phyloP scores from a whole-genome alignment of 2,329 filamentous ascomycete genomes.

The Colletotrichum higginsianum region DNA sequence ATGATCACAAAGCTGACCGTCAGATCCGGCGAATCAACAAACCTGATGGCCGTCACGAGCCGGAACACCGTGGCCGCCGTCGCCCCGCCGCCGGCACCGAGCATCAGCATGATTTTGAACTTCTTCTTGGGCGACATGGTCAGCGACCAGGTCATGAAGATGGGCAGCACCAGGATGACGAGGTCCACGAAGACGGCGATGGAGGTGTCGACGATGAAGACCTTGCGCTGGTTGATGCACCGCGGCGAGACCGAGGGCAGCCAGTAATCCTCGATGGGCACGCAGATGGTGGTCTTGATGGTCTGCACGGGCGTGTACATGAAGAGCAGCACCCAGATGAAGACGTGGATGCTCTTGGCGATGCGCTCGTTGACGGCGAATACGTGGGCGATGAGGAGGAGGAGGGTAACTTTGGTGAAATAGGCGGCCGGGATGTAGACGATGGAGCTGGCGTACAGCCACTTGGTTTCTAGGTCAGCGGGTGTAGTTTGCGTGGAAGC shows the following conservation, averaged over 20 bases:
- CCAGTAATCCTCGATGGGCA: slow-evolving; percentile 46
- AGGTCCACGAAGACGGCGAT: slow-evolving; percentile 51
- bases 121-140: slow-evolving; percentile 47
- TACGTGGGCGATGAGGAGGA: slow-evolving; percentile 50
- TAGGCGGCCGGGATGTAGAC: slow-evolving; percentile 48
- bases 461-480: slow-evolving; percentile 33
- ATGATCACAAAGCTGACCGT: slow-evolving; percentile 44
- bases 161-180: slow-evolving; percentile 52
- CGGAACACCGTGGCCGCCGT: slow-evolving; percentile 47
- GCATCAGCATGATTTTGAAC: slow-evolving; percentile 49
- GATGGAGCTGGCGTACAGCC: slow-evolving; percentile 47
- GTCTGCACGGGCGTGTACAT: slow-evolving; percentile 48
- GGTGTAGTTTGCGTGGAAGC: not conserved
- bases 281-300: slow-evolving; percentile 47
- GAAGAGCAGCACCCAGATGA: slow-evolving; percentile 46
- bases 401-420: slow-evolving; percentile 49
- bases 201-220: slow-evolving; percentile 52
- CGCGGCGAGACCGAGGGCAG: slow-evolving; percentile 38
- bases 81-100: slow-evolving; percentile 49
- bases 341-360: slow-evolving; percentile 47
- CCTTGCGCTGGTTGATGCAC: slow-evolving; percentile 49
- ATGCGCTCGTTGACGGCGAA: slow-evolving; percentile 47
- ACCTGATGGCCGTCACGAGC: slow-evolving; percentile 43
- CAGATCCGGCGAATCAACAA: slow-evolving; percentile 44
- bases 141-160: slow-evolving; percentile 50